Evolutionary conservation across 805 yeast species (phyloP), one percentile per base, ranked within the genome.

Genomic region (Yamadazyma ubonensis): DNA sequence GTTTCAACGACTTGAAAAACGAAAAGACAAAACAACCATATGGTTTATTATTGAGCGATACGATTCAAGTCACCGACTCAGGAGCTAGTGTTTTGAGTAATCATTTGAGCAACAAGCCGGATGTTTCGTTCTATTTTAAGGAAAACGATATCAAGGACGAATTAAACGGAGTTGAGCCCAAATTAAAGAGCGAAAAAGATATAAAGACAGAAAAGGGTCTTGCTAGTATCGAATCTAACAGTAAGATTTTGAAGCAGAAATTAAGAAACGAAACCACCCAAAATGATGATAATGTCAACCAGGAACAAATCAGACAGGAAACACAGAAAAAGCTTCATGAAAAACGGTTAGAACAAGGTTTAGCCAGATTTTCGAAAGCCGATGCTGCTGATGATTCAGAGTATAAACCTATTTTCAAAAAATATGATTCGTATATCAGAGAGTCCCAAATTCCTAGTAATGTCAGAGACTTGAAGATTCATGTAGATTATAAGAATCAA

Each of bases 341-440:
- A 37, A 84, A 81, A 57, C 73, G 95, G 57, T 91, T 85, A 57
- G 85, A 85, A 53, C 91, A 85, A 55, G 99, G 99, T 22, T 67
- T 86, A 43, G 78, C 83, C 38, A 75, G 95, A 55, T 90, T 81
- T 56, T 81, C 84, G 44, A 85, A 87, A 32, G 85, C 87, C 10
- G 91, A 81, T 62, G 86, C 87, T 4, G 74, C 76, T 21, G 82
- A 78, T 48, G 75, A 72, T 16, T 66, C 71, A 30, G 89, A 81
- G 38, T 70, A 71, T 49, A 79, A 75, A 53, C 83, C 82, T 2
- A 82, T 81, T n/a, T 90, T 91, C 72, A 87, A 86, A 56, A 85
- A 85, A 58, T 93, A 86, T 63, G 99, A 91, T 67, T 89, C 98
- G 0, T 91, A 91, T 61, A 81, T 90, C 37, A 76, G 97, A 53